phyloP scores from a whole-genome alignment of 2,329 filamentous ascomycete species.

The Apiospora marii region DNA sequence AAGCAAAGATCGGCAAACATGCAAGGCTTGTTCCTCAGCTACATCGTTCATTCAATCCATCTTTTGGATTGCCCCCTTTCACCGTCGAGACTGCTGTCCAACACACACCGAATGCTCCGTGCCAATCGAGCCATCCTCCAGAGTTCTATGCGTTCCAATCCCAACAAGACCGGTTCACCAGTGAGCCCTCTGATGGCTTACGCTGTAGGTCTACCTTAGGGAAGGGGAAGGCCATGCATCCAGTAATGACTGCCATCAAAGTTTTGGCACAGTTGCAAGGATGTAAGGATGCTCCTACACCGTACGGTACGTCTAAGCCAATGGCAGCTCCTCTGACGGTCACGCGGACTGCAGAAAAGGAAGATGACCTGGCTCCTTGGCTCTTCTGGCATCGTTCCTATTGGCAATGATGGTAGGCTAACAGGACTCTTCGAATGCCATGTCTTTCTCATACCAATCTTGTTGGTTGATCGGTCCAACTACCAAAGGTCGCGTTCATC shows the following conservation, averaged over 20 bases:
- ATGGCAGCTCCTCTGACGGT: not conserved
- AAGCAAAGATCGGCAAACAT: constrained; percentile 11
- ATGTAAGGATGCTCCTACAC: not conserved
- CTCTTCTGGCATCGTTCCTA: not conserved
- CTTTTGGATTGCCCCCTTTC: not conserved
- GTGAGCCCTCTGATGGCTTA: not conserved
- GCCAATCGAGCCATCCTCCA: not conserved
- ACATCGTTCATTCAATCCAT: not conserved
- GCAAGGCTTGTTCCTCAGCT: constrained; percentile 11
- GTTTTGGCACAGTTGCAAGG: not conserved
- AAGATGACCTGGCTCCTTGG: constrained; percentile 16
- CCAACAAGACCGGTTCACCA: not conserved
- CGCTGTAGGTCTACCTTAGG: not conserved
- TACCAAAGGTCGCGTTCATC: not conserved
- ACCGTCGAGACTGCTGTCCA: not conserved
- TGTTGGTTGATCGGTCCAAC: not conserved
- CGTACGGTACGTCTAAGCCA: not conserved
- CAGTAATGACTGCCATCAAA: not conserved
- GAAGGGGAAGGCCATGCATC: not conserved
- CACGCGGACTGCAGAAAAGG: constrained; percentile 19
- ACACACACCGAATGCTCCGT: not conserved
- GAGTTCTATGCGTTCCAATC: not conserved
- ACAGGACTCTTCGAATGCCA: not conserved
- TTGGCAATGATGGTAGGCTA: not conserved
- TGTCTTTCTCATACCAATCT: constrained; percentile 14